Conservation (phyloP, 2,329 filamentous ascomycete species). For the Nemania sp. region DNA sequence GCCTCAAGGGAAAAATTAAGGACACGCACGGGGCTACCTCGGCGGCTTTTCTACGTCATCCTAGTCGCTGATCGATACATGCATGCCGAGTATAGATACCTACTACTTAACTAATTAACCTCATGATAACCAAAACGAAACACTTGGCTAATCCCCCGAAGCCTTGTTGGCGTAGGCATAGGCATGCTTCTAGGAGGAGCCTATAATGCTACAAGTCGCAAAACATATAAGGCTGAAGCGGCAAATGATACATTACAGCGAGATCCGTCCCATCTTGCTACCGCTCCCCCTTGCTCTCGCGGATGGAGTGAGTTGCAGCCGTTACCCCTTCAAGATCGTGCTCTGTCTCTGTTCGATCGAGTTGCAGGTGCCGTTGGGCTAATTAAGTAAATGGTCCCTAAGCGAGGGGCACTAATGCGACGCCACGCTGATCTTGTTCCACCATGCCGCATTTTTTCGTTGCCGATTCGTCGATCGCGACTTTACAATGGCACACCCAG, state of each 20-base stretch:
- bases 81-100: constrained; percentile 9
- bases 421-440: constrained; percentile 47
- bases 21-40: constrained; percentile 38
- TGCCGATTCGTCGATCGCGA: constrained; percentile 36
- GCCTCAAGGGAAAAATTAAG: constrained; percentile 33
- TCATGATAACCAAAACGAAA: not conserved
- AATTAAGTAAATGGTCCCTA: constrained; percentile 35
- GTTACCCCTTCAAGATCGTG: constrained; percentile 1
- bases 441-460: constrained; percentile 39
- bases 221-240: constrained; percentile 1
- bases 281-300: constrained; percentile 2
- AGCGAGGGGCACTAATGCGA: constrained; percentile 50
- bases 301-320: constrained; percentile 9
- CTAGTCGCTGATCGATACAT: constrained; percentile 40
- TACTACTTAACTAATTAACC: not conserved
- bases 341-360: constrained; percentile 2
- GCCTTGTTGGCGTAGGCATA: too few relatives aligned
- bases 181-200: not conserved
- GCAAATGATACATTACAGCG: not conserved
- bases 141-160: too few relatives aligned
- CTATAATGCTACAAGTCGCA: not conserved
- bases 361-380: constrained; percentile 25
- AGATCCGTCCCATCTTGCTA: not conserved
- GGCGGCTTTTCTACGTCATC: constrained; percentile 39
- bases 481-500: constrained; percentile 13